Conservation (phyloP, 805 yeast species). For the Starmera quercuum region DNA sequence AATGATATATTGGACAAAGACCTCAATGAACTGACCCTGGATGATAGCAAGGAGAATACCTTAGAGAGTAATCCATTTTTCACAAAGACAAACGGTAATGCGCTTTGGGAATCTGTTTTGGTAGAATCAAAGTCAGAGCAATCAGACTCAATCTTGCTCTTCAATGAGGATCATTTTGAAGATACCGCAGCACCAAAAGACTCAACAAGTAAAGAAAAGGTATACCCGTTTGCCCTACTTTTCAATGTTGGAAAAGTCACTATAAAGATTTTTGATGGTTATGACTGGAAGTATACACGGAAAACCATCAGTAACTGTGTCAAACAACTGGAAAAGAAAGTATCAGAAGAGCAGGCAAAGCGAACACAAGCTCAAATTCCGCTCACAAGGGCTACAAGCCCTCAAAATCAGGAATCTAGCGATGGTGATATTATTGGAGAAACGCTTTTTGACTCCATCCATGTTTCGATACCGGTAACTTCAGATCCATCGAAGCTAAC, state of each 20-base stretch:
- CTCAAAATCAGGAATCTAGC: conserved; percentile 8
- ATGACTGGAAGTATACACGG: conserved; percentile 82
- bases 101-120: neutral
- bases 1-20: conserved; percentile 21
- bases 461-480: conserved; percentile 47
- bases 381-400: conserved; percentile 1
- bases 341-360: conserved; percentile 22
- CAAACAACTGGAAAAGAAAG: conserved; percentile 47
- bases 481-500: conserved; percentile 39
- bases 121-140: conserved; percentile 4
- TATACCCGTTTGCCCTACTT: conserved; percentile 11
- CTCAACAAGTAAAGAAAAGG: neutral
- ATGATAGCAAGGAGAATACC: conserved; percentile 2
- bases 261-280: conserved; percentile 74
- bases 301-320: conserved; percentile 59
- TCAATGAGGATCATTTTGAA: conserved; percentile 19
- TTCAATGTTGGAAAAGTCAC: conserved; percentile 28
- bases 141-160: conserved; percentile 14
- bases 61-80: conserved; percentile 12
- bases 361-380: conserved; percentile 5
- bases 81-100: neutral
- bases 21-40: conserved; percentile 19
- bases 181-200: neutral
- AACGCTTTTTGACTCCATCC: conserved; percentile 71
- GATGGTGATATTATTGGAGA: conserved; percentile 42